phyloP scores from a whole-genome alignment of 257 asterid genomes.

The Jaltomata sinuosa region DNA sequence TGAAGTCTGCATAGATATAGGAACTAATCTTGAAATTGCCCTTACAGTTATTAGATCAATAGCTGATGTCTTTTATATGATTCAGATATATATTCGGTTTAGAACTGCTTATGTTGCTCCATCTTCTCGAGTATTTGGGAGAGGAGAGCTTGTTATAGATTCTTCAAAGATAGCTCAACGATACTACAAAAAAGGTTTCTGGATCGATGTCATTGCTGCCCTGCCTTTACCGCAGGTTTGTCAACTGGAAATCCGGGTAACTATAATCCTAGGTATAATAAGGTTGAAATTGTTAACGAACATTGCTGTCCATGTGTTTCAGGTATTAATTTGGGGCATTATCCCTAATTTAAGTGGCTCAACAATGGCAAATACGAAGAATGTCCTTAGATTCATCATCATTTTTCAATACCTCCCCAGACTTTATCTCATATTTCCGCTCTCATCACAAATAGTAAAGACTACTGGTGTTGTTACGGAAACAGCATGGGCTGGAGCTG shows the following conservation, averaged over 20 bases:
- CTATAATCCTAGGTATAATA: not conserved
- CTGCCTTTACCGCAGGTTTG: constrained; percentile 97
- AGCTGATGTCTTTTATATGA: constrained; percentile 63
- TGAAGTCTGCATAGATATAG: constrained; percentile 61
- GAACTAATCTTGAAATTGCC: constrained; percentile 47
- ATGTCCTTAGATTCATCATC: constrained; percentile 74
- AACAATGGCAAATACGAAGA: constrained; percentile 72
- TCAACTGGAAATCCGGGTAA: not conserved
- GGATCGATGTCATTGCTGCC: constrained; percentile 64
- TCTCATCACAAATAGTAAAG: constrained; percentile 79
- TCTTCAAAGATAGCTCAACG: constrained; percentile 55
- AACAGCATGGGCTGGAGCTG: constrained; percentile 99
- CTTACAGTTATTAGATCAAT: constrained; percentile 64
- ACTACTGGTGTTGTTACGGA: constrained; percentile 94
- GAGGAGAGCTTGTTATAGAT: constrained; percentile 94
- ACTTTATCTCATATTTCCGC: constrained; percentile 71
- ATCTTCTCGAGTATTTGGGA: constrained; percentile 95
- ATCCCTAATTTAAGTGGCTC: constrained; percentile 72
- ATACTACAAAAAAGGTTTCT: constrained; percentile 51
- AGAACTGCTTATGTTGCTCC: constrained; percentile 91
- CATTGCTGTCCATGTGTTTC: not conserved
- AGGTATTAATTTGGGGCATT: constrained; percentile 68
- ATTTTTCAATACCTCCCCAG: constrained; percentile 84
- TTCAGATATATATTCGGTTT: constrained; percentile 67
- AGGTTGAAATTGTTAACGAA: not conserved